Base-by-base conservation (phyloP, 768 basidiomycete species). In the Lactarius indigo region DNA sequence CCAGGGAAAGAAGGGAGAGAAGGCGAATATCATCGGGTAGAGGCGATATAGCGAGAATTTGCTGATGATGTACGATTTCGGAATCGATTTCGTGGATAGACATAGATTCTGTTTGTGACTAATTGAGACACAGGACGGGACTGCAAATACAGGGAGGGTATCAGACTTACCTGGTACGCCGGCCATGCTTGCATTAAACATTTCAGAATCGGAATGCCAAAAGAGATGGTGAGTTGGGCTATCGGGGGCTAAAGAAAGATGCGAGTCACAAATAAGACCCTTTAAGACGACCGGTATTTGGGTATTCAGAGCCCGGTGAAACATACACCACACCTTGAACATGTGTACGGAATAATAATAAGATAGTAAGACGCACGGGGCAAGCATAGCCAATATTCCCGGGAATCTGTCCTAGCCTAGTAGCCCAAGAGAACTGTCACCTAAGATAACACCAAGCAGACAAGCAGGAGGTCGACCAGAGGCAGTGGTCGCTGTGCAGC, bases 41-140 rank as follows among this genome's bases (percentile, higher is more conserved):
- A 5, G 44, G 3, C 4, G 4, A 47, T 20, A n/a, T 9, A n/a
- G n/a, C 10, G n/a, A 5, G n/a, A n/a, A 12, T 0, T 23, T 4
- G n/a, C n/a, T 47, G 44, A 5, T 1, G 23, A 12, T 4, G 2
- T 8, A 9, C 12, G n/a, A 47, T 23, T 0, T 1, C 0, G n/a
- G 44, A 4, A 47, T 47, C n/a, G n/a, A 23, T 12, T 23, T n/a
- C 44, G 44, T 47, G n/a, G 9, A 47, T 33, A 33, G 3, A n/a
- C n/a, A n/a, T n/a, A 47, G n/a, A 47, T 23, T n/a, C 44, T 47
- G n/a, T 23, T 2, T 23, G 1, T 7, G 3, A n/a, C 1, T 4
- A n/a, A 7, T 44, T 47, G n/a, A 12, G n/a, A 47, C n/a, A 10
- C 20, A 44, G 20, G 42, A n/a, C 7, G 8, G 20, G 44, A 7